These are phyloP conservation scores for Erythrobasidium yunnanense DNA, from an alignment of 768 basidiomycete species.

Conservation along the genomic window DNA sequence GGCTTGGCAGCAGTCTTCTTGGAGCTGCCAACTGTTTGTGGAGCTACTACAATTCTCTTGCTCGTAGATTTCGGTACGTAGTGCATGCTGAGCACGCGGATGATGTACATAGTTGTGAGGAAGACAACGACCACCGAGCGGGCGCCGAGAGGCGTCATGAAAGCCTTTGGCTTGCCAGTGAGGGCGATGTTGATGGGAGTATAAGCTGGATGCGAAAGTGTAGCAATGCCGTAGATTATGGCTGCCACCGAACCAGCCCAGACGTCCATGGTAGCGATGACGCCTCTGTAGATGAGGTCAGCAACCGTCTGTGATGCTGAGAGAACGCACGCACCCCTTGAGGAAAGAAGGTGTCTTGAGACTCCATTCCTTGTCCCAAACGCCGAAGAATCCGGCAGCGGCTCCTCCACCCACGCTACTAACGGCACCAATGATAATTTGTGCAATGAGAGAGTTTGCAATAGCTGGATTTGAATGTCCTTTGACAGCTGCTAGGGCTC, in stretches of 20 bases:
- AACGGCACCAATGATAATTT: slow-evolving; percentile 27
- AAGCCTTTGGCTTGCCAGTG: slow-evolving; percentile 14
- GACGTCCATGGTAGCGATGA: slow-evolving; percentile 27
- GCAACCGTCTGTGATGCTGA: not conserved
- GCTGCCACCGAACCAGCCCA: slow-evolving; percentile 26
- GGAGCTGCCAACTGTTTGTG: too few species aligned
- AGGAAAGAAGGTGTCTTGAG: slow-evolving; percentile 27
- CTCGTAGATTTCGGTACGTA: not conserved
- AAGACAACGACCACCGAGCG: slow-evolving; percentile 20
- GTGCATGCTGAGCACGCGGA: slow-evolving; percentile 12
- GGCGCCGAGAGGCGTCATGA: slow-evolving; percentile 26
- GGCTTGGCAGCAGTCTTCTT: too few species aligned
- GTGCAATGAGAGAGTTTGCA: slow-evolving; percentile 8
- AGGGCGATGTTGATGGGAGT: slow-evolving; percentile 15
- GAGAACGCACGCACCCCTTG: slow-evolving; percentile 11
- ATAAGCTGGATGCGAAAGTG: slow-evolving; percentile 26
- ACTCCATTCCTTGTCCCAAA: slow-evolving; percentile 27
- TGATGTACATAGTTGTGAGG: slow-evolving; percentile 23
- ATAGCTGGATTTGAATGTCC: slow-evolving; percentile 17
- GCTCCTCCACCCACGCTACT: slow-evolving; percentile 18
- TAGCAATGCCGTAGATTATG: slow-evolving; percentile 22
- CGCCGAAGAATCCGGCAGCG: slow-evolving; percentile 25
- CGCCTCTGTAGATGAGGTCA: not conserved
- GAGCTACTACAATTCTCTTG: not conserved
- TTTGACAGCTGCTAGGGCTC: slow-evolving; percentile 6